Percentiles rank a stretch among this genome's conserved stretches.
Conservation (phyloP, 2,329 filamentous ascomycete species). For the Neospermospora avenae region DNA sequence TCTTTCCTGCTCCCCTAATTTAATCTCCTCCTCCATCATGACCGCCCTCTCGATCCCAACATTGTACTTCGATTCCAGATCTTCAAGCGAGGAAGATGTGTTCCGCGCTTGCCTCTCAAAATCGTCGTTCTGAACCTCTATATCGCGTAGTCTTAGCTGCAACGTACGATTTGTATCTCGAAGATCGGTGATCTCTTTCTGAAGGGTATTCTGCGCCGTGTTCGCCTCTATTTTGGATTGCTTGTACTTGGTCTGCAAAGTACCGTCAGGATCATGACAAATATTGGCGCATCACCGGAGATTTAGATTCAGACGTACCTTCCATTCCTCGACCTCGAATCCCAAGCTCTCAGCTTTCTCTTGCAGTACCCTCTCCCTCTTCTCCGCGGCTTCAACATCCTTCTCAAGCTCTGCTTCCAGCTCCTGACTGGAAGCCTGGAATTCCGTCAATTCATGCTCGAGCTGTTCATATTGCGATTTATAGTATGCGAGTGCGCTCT, state of each 20-base stretch:
- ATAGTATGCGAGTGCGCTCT: slow-evolving; percentile 88
- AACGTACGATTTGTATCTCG: slow-evolving; percentile 80
- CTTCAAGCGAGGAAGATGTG: slow-evolving; percentile 92
- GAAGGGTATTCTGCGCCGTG: slow-evolving; percentile 76
- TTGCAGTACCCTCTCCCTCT: slow-evolving; percentile 79
- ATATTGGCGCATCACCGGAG: background rate
- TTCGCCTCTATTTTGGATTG: slow-evolving; percentile 89
- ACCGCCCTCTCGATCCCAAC: slow-evolving; percentile 88
- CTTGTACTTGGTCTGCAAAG: slow-evolving; percentile 80
- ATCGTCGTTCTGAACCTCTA: slow-evolving; percentile 97
- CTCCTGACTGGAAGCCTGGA: slow-evolving; percentile 90
- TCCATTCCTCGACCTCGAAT: slow-evolving; percentile 98
- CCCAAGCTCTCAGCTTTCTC: slow-evolving; percentile 81
- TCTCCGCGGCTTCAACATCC: slow-evolving; percentile 93
- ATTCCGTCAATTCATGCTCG: slow-evolving; percentile 87
- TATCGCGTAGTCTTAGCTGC: slow-evolving; percentile 83
- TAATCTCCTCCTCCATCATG: slow-evolving; percentile 93
- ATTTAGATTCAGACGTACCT: slow-evolving; percentile 56
- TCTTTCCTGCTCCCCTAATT: slow-evolving; percentile 84
- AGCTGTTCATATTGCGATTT: slow-evolving; percentile 93
- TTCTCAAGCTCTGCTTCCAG: slow-evolving; percentile 93
- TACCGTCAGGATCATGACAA: slow-evolving; percentile 10
- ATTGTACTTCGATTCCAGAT: slow-evolving; percentile 96
- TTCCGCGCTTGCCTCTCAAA: slow-evolving; percentile 95
- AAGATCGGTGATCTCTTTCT: slow-evolving; percentile 93